phyloP scores from a whole-genome alignment of 2,329 filamentous ascomycete genomes.

The Aspergillus pseudotamarii region DNA sequence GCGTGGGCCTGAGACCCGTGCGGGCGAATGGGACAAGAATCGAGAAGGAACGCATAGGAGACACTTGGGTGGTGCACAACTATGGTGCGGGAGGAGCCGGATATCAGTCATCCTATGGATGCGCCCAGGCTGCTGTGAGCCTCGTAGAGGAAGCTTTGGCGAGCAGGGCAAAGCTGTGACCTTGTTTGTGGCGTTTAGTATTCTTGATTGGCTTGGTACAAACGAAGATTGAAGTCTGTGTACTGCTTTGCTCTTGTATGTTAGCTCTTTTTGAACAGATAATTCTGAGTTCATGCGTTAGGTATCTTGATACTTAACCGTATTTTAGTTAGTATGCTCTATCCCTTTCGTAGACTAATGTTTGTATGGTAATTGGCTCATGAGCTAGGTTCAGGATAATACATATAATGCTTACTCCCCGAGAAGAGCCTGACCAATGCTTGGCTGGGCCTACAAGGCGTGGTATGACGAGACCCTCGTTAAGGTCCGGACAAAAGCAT shows the following conservation, averaged over 20 bases:
- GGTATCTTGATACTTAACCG: not conserved
- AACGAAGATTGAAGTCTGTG: not conserved
- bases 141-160: slow-evolving; percentile 7
- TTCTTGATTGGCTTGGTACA: not conserved
- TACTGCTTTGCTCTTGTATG: not conserved
- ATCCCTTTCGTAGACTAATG: not conserved
- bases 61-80: slow-evolving; percentile 51
- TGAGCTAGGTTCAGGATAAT: not conserved
- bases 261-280: no score
- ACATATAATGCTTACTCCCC: not conserved
- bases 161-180: slow-evolving; percentile 2
- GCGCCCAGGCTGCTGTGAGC: slow-evolving; percentile 62
- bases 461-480: not conserved
- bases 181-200: not conserved
- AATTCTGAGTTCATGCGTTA: no score
- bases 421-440: not conserved
- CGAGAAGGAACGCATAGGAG: slow-evolving; percentile 67
- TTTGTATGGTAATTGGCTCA: not conserved
- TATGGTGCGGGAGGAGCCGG: slow-evolving; percentile 53
- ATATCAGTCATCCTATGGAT: slow-evolving; percentile 67
- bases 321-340: not conserved
- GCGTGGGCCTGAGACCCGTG: slow-evolving; percentile 75
- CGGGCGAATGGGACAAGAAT: slow-evolving; percentile 72
- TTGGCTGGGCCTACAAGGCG: not conserved
- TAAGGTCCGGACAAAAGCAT: not conserved